These are phyloP conservation scores for Metarhizium robertsii DNA, from an alignment of 2,329 filamentous ascomycete genomes.

Conservation along the genomic window DNA sequence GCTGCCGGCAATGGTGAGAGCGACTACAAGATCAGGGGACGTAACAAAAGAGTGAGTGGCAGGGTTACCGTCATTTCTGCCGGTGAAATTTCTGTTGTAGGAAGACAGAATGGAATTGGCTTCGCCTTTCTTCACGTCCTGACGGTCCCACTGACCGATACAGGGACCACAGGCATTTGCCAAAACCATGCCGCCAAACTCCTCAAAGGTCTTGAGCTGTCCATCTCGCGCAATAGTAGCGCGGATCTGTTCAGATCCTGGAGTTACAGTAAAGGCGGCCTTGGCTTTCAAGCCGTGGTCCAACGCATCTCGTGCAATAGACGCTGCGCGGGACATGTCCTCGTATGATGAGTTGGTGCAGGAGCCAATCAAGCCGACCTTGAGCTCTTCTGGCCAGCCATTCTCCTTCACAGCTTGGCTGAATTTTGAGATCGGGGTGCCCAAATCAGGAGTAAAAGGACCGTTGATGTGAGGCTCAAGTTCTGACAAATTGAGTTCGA, in stretches of 20 bases:
- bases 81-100: slow-evolving; percentile 99
- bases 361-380: slow-evolving; percentile 93
- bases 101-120: slow-evolving; percentile 96
- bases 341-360: slow-evolving; percentile 87
- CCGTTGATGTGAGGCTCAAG: slow-evolving; percentile 98
- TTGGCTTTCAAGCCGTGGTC: slow-evolving; percentile 91
- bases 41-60: slow-evolving; percentile 91
- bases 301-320: slow-evolving; percentile 84
- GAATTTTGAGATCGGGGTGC: slow-evolving; percentile 96
- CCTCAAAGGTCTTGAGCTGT: slow-evolving; percentile 88
- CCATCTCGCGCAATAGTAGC: slow-evolving; percentile 87
- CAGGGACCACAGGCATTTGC: slow-evolving; percentile 92
- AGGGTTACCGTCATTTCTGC: slow-evolving; percentile 92
- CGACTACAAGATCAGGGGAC: slow-evolving; percentile 82
- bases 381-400: slow-evolving; percentile 92
- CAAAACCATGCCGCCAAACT: slow-evolving; percentile 89
- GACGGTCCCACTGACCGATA: slow-evolving; percentile 92
- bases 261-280: slow-evolving; percentile 87
- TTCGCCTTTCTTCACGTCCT: slow-evolving; percentile 88
- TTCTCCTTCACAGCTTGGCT: slow-evolving; percentile 89
- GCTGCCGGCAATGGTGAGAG: slow-evolving; percentile 72
- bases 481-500: slow-evolving; percentile 91
- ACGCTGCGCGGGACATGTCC: slow-evolving; percentile 90
- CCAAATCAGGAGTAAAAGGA: slow-evolving; percentile 96
- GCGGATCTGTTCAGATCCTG: slow-evolving; percentile 93